Percentiles rank a stretch among this genome's conserved stretches.
Evolutionary conservation across 1,139 yeast genomes (phyloP).

Genomic region (Saccharomyces hybrid): DNA sequence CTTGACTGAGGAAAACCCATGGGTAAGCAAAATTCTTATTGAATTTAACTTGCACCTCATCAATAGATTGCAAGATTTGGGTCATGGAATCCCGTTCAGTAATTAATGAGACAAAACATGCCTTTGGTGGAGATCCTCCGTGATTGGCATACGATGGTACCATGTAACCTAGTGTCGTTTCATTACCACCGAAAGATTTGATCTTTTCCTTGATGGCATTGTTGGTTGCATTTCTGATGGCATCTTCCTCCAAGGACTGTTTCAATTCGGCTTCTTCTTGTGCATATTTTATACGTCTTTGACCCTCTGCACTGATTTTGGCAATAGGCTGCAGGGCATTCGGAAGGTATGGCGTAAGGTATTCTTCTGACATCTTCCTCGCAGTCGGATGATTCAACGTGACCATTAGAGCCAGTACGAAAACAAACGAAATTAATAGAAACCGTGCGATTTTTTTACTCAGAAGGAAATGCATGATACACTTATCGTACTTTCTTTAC

Average conservation of each 20-base stretch:
- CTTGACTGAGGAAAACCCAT: slow-evolving; percentile 66
- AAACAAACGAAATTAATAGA: slow-evolving; percentile 7
- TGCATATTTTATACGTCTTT: not conserved
- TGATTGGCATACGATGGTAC: slow-evolving; percentile 11
- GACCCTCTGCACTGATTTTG: not conserved
- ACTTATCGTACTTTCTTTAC: not conserved
- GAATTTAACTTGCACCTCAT: slow-evolving; percentile 50
- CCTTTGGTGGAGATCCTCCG: slow-evolving; percentile 40
- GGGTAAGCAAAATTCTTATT: slow-evolving; percentile 57
- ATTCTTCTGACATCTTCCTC: not conserved
- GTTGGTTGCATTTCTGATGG: not conserved
- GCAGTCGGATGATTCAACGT: not conserved
- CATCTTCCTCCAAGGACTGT: not conserved
- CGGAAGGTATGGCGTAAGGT: not conserved
- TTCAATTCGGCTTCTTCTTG: not conserved
- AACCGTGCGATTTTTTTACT: slow-evolving; percentile 12
- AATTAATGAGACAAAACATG: slow-evolving; percentile 66
- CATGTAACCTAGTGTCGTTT: slow-evolving; percentile 9
- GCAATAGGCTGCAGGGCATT: not conserved
- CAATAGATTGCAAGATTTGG: not conserved
- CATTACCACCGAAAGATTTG: slow-evolving; percentile 4
- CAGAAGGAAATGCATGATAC: slow-evolving; percentile 10
- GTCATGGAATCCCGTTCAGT: not conserved
- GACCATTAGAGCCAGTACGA: slow-evolving; percentile 2
- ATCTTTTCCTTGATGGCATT: not conserved